These are phyloP conservation scores for Globisporangium heterothallicum DNA, from an alignment of 352 stramenopile species.

Conservation along the genomic window DNA sequence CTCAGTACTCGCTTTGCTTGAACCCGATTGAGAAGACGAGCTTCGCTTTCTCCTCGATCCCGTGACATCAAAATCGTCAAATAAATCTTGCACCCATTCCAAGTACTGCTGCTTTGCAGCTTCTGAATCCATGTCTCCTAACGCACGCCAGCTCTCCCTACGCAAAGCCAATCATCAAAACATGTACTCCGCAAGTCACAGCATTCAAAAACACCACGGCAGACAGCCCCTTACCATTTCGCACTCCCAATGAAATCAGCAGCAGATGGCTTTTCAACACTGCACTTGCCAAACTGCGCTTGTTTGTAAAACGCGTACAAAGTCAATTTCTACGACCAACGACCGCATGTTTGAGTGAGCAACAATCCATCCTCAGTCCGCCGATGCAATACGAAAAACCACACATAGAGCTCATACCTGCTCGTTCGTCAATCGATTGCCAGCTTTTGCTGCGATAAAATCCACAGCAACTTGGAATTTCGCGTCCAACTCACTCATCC, in stretches of 20 bases:
- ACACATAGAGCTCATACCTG: slow-evolving; percentile 26
- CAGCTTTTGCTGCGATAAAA: slow-evolving; percentile 38
- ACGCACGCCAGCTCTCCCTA: slow-evolving; percentile 64
- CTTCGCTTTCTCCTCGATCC: slow-evolving; percentile 22
- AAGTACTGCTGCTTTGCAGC: slow-evolving; percentile 65
- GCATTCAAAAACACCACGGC: too few relatives aligned
- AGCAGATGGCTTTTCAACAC: slow-evolving; percentile 47
- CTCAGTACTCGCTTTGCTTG: slow-evolving; percentile 23
- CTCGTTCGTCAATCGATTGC: slow-evolving; percentile 57
- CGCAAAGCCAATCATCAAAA: neutral
- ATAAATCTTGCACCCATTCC: slow-evolving; percentile 63
- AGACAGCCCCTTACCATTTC: too few relatives aligned
- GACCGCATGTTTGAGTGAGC: neutral
- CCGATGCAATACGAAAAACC: neutral
- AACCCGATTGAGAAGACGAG: slow-evolving; percentile 8
- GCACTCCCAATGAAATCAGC: slow-evolving; percentile 59
- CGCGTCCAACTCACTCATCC: slow-evolving; percentile 51
- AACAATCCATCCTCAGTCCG: neutral
- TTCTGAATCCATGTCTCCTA: slow-evolving; percentile 47
- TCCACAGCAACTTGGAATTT: slow-evolving; percentile 73
- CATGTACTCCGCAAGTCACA: too few relatives aligned
- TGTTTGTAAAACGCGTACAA: slow-evolving; percentile 84
- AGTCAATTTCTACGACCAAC: slow-evolving; percentile 43
- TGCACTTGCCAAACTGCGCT: slow-evolving; percentile 55
- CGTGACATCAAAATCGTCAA: slow-evolving; percentile 57